Conservation (phyloP, 352 stramenopile species). For the Globisporangium spiculum region DNA sequence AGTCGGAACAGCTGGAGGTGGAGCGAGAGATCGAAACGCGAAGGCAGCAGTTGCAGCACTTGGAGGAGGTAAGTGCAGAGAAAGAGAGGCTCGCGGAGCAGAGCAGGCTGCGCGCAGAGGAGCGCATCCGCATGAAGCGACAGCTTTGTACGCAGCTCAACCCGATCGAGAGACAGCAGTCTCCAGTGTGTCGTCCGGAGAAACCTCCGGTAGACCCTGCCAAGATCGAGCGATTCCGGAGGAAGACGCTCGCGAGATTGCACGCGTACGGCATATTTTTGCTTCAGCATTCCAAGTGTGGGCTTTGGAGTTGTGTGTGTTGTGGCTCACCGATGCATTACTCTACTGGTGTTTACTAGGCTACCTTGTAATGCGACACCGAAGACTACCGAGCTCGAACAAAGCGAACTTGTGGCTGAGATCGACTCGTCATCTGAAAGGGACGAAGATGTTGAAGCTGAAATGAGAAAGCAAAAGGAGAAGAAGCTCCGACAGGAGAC, state of each 20-base stretch:
- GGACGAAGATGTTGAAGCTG: slow-evolving; percentile 24
- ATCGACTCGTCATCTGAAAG: slow-evolving; percentile 1
- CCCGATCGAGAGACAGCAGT: background rate
- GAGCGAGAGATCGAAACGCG: slow-evolving; percentile 22
- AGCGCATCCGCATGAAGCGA: slow-evolving; percentile 36
- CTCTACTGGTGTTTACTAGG: background rate
- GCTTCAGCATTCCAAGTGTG: background rate
- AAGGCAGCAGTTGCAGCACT: slow-evolving; percentile 16
- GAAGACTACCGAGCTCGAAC: background rate
- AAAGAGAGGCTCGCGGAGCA: slow-evolving; percentile 32
- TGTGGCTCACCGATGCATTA: background rate
- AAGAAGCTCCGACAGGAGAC: slow-evolving; percentile 55
- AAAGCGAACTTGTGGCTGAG: background rate
- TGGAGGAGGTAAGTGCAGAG: slow-evolving; percentile 28
- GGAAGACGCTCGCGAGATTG: slow-evolving; percentile 14
- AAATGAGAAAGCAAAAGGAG: slow-evolving; percentile 29
- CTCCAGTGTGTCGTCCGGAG: slow-evolving; percentile 3
- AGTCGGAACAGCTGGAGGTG: slow-evolving; percentile 32
- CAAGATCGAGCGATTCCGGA: slow-evolving; percentile 20
- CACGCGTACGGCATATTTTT: slow-evolving; percentile 6
- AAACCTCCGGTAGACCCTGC: slow-evolving; percentile 3
- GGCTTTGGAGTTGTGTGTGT: background rate
- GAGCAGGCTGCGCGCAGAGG: slow-evolving; percentile 41
- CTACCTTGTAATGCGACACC: background rate
- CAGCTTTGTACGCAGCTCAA: slow-evolving; percentile 16